A percentile compares a stretch with the other conserved stretches of the same genome.
phyloP scores from a whole-genome alignment of 202 grass and related monocot species.

The Setaria viridis region DNA sequence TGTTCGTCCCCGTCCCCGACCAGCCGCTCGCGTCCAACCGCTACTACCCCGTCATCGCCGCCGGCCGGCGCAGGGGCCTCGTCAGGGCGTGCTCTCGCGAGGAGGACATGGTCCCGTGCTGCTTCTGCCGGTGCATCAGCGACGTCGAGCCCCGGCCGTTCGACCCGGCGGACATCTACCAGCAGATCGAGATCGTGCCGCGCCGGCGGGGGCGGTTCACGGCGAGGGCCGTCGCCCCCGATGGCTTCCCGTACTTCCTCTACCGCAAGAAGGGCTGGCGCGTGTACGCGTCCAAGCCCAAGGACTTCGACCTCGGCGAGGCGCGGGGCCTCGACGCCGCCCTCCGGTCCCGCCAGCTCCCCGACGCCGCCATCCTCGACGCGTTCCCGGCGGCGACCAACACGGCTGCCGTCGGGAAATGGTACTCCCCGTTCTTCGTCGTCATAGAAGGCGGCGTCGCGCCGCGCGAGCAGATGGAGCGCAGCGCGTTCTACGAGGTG shows the following conservation, averaged over 20 bases:
- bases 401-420: neutral
- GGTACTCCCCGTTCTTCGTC: constrained; percentile 24
- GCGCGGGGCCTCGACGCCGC: constrained; percentile 55
- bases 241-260: constrained; percentile 57
- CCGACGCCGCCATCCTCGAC: neutral
- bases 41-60: constrained; percentile 68
- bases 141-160: constrained; percentile 60
- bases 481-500: constrained; percentile 57
- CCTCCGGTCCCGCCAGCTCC: constrained; percentile 46
- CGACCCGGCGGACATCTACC: constrained; percentile 68
- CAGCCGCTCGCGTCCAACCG: constrained; percentile 61
- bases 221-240: constrained; percentile 54
- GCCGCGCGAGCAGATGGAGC: constrained; percentile 53
- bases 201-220: constrained; percentile 58
- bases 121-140: constrained; percentile 51
- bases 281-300: constrained; percentile 56
- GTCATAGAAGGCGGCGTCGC: neutral
- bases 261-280: constrained; percentile 67
- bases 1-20: constrained; percentile 74
- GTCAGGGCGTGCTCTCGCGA: constrained; percentile 61
- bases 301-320: constrained; percentile 51
- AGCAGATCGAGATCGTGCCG: constrained; percentile 69
- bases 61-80: constrained; percentile 58
- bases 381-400: neutral
- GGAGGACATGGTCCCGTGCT: constrained; percentile 59